Evolutionary conservation across 768 basidiomycete genomes (phyloP), one percentile per base, ranked within the genome.

Genomic region (Plicaturopsis crispa): DNA sequence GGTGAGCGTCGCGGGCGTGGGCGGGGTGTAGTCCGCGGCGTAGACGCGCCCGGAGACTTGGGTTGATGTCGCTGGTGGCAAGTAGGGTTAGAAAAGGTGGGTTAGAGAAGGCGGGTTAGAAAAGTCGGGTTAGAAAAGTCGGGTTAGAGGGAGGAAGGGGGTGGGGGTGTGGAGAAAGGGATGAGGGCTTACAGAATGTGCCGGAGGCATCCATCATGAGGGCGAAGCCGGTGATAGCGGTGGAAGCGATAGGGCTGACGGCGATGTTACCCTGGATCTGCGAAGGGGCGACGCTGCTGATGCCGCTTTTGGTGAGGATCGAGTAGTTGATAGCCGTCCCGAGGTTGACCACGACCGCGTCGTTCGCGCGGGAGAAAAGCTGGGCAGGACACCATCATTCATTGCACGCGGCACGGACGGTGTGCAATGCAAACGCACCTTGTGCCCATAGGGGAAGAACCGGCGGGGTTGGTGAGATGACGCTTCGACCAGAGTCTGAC

Each of bases 21-120:
- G 53, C 6, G 36, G 23, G 18, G 32, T 34, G 35, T 48, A 55
- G 8, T 39, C 28, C 11, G 53, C 49, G 4, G 51, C 51, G 33
- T 39, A 53, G 10, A 55, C 36, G 14, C 38, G 8, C 12, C 52
- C 53, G 33, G 35, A 35, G 26, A 53, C 51, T 47, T 55, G 53
- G 6, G 40, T 23, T 5, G 51, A 51, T 11, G 40, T 50, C 12
- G 53, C 26, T 28, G 14, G 10, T 8, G 26, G 8, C 14, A 8
- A 28, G 14, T 28, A 28, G 26, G 14, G 14, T 28, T 28, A 14
- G 8, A 14, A 8, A 14, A 8, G 26, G 8, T 28, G 8, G 14
- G 14, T 28, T 28, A 28, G 14, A 28, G n/a, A 28, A 8, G 8
- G 26, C 14, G 8, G 8, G 26, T 28, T 28, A 8, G 26, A 28